A percentile compares a stretch with the other conserved stretches of the same genome.
phyloP scores from a whole-genome alignment of 2,329 filamentous ascomycete genomes.

The Pseudogymnoascus sp. region DNA sequence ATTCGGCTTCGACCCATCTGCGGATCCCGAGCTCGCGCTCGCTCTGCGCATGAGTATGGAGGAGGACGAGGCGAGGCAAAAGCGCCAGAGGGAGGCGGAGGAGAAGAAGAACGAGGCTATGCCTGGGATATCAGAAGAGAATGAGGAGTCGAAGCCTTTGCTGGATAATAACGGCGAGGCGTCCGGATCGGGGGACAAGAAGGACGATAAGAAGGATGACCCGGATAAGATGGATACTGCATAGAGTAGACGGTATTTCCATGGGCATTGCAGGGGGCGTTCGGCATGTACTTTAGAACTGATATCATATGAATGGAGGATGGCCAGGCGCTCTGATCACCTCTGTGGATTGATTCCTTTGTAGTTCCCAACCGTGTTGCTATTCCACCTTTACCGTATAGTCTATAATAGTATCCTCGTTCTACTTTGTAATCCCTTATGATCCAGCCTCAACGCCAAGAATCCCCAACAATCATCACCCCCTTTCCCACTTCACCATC shows the following conservation, averaged over 20 bases:
- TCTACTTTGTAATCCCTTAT: constrained; percentile 7
- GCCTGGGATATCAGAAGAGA: constrained; percentile 75
- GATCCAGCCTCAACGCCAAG: background rate
- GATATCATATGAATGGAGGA: constrained; percentile 18
- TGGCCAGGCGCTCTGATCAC: background rate
- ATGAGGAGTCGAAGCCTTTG: constrained; percentile 55
- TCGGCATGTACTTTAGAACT: constrained; percentile 27
- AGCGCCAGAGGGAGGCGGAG: constrained; percentile 61
- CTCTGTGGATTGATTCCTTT: background rate
- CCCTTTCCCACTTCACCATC: constrained; percentile 22
- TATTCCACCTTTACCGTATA: constrained; percentile 2
- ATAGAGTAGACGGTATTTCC: constrained; percentile 32
- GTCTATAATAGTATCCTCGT: constrained; percentile 4
- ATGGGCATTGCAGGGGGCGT: constrained; percentile 27
- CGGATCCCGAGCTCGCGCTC: constrained; percentile 89
- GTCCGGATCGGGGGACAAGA: constrained; percentile 47
- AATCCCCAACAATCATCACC: background rate
- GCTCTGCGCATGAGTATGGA: constrained; percentile 96
- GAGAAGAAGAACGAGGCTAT: constrained; percentile 66
- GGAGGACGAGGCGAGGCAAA: constrained; percentile 91
- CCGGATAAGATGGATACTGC: constrained; percentile 88
- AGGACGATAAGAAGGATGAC: constrained; percentile 44
- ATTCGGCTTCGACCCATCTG: constrained; percentile 82
- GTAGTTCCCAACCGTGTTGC: background rate
- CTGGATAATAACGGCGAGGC: constrained; percentile 56